phyloP scores from a whole-genome alignment of 352 stramenopile species.

The Phytophthora gonapodyides region DNA sequence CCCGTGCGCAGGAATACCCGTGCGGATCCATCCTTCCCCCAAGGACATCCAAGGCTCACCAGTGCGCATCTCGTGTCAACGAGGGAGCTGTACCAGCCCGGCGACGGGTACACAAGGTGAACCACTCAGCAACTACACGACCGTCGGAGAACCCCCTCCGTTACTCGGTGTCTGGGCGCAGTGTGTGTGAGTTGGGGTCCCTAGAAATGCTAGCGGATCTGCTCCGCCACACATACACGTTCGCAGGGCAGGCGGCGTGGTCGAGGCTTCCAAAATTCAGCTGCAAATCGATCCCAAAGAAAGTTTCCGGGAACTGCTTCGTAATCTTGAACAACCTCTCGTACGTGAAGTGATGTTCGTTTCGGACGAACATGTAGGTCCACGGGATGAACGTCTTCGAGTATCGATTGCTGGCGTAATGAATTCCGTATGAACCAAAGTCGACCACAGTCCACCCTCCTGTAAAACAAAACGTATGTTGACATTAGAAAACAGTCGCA shows the following conservation, averaged over 20 bases:
- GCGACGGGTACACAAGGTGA: no score
- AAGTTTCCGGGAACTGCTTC: neutral
- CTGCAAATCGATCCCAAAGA: neutral
- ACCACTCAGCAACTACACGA: no score
- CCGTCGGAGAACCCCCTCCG: no score
- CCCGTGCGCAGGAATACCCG: no score
- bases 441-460: neutral
- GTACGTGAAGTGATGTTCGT: neutral
- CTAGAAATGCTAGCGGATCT: no score
- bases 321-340: neutral
- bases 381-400: conserved; percentile 2
- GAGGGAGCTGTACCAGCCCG: no score
- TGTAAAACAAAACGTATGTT: neutral
- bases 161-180: no score
- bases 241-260: neutral
- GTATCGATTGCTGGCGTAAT: neutral
- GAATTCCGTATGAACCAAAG: conserved; percentile 5
- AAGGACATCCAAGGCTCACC: no score
- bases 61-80: no score
- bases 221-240: neutral
- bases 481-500: no score
- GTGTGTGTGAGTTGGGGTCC: no score
- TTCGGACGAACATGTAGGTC: conserved; percentile 5
- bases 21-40: no score
- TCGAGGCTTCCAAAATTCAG: neutral